Evolutionary conservation across 2,329 filamentous ascomycete species (phyloP).

Genomic region (Zymoseptoria crescenta): DNA sequence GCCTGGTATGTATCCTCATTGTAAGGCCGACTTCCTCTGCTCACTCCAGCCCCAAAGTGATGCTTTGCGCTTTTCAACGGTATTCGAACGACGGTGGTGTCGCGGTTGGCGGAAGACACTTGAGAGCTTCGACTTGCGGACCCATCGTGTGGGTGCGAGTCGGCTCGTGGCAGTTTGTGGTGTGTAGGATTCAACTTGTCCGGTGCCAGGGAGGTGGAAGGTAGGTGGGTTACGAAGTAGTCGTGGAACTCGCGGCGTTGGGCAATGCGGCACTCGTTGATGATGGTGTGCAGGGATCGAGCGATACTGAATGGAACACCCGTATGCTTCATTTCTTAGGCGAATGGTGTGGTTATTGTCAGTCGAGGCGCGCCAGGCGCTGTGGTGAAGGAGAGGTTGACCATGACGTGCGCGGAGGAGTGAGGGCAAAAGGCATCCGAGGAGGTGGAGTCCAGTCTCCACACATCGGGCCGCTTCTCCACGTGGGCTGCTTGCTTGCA

Average conservation of each 20-base stretch:
- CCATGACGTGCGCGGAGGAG: background rate
- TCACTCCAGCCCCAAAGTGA: conserved; percentile 76
- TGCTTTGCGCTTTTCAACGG: conserved; percentile 90
- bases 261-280: conserved; percentile 14
- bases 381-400: background rate
- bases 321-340: conserved; percentile 19
- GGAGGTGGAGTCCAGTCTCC: background rate
- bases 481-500: background rate
- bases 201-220: conserved; percentile 85
- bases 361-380: background rate
- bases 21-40: conserved; percentile 73
- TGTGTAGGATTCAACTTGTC: conserved; percentile 52
- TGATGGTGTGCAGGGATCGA: conserved; percentile 21
- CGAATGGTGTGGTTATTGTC: background rate
- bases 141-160: conserved; percentile 66
- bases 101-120: conserved; percentile 44
- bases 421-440: background rate
- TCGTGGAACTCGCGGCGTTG: conserved; percentile 62
- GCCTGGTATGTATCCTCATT: conserved; percentile 95
- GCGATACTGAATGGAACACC: conserved; percentile 25
- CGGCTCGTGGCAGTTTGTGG: conserved; percentile 76
- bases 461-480: background rate
- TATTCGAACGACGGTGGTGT: conserved; percentile 90
- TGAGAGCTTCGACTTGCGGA: conserved; percentile 15
- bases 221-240: conserved; percentile 94